phyloP scores from a whole-genome alignment of 345 rosid genomes.

The Boechera stricta region DNA sequence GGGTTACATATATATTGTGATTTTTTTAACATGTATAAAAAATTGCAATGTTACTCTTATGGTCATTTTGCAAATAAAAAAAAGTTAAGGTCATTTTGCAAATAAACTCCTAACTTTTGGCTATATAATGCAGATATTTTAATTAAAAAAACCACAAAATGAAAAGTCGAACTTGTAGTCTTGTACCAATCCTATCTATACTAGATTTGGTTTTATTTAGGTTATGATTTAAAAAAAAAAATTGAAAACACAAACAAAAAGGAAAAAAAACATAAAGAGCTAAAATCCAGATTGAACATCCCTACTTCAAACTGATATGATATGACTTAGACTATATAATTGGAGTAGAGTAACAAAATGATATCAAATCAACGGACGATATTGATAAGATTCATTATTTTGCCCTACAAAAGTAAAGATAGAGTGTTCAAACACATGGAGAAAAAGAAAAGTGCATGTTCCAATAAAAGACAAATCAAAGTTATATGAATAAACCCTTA shows the following conservation, averaged over 20 bases:
- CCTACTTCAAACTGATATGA: neutral
- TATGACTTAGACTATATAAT: neutral
- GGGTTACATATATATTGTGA: no score
- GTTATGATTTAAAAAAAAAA: neutral
- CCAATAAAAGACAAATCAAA: constrained; percentile 34
- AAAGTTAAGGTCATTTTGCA: neutral
- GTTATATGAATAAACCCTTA: constrained; percentile 29
- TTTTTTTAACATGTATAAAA: no score
- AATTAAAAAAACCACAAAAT: neutral
- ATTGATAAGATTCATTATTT: constrained; percentile 20
- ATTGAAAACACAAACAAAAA: neutral
- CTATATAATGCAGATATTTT: neutral
- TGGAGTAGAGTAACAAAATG: constrained; percentile 17
- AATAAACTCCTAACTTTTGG: neutral
- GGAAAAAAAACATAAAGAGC: neutral
- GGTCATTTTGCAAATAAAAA: no score
- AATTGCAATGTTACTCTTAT: neutral
- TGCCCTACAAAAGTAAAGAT: constrained; percentile 26
- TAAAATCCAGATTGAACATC: neutral
- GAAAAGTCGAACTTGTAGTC: neutral
- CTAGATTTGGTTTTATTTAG: neutral
- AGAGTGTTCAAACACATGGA: constrained; percentile 38
- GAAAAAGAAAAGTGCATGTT: constrained; percentile 33
- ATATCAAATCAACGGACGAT: neutral
- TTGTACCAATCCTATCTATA: neutral